Conservation (phyloP, 2,329 filamentous ascomycete genomes). For the Ceratocystis ficicola region DNA sequence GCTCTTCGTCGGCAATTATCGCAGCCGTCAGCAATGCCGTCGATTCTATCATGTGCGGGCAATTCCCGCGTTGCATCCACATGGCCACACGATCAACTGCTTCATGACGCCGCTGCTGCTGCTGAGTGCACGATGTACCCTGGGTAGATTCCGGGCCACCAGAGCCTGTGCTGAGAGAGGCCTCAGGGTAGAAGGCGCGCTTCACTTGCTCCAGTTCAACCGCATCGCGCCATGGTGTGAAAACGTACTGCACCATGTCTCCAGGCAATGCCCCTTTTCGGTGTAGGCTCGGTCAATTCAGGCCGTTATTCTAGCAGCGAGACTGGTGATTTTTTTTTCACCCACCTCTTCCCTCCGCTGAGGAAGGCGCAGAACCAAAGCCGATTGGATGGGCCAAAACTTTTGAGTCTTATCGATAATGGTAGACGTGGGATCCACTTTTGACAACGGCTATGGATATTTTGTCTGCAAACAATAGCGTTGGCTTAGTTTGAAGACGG, state of each 20-base stretch:
- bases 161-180: not conserved
- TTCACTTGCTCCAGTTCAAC: constrained; percentile 55
- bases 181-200: constrained; percentile 44
- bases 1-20: constrained; percentile 48
- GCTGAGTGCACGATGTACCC: constrained; percentile 10
- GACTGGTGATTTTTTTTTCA: not conserved
- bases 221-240: constrained; percentile 60
- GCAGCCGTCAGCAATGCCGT: constrained; percentile 62
- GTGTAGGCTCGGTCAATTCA: not conserved
- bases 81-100: constrained; percentile 49
- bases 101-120: constrained; percentile 25
- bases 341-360: too few relatives aligned
- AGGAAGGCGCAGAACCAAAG: constrained; percentile 10
- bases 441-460: constrained; percentile 20
- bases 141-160: not conserved
- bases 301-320: not conserved
- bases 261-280: too few relatives aligned
- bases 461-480: not conserved
- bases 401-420: constrained; percentile 23
- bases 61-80: constrained; percentile 61
- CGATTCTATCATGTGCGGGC: constrained; percentile 68
- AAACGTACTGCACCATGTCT: constrained; percentile 56
- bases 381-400: not conserved
- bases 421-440: constrained; percentile 25
- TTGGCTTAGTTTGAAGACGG: too few relatives aligned